Conservation (phyloP, 2,329 filamentous ascomycete genomes). For the Colletotrichum viniferum region DNA sequence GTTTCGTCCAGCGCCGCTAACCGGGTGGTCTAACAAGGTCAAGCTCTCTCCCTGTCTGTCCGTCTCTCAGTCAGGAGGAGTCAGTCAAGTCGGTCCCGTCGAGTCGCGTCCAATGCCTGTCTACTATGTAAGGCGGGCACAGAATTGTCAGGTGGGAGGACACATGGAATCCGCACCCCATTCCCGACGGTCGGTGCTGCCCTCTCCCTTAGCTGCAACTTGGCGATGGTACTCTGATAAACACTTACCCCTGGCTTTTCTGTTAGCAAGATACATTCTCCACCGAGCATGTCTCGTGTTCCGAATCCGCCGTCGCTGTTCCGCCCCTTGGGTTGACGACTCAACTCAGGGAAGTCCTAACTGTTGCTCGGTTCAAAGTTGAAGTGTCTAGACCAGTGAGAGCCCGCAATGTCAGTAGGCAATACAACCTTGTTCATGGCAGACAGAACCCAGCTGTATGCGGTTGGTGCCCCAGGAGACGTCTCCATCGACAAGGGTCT, state of each 20-base stretch:
- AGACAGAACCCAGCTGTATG: neutral
- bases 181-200: neutral
- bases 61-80: neutral
- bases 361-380: neutral
- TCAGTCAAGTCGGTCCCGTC: neutral
- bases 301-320: neutral
- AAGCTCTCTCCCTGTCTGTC: neutral
- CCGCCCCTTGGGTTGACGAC: neutral
- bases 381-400: neutral
- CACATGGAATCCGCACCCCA: neutral
- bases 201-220: slow-evolving; percentile 1
- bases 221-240: slow-evolving; percentile 2
- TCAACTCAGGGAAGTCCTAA: neutral
- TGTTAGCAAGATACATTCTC: neutral
- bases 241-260: neutral
- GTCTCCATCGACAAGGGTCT: neutral
- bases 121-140: neutral
- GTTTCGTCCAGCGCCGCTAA: neutral
- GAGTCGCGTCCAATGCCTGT: neutral
- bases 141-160: neutral
- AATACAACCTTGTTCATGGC: neutral
- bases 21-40: neutral
- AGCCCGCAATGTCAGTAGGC: neutral
- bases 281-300: neutral
- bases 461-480: neutral